Base-by-base conservation (phyloP, 2,329 filamentous ascomycete genomes). In the Penicillium polonicum region DNA sequence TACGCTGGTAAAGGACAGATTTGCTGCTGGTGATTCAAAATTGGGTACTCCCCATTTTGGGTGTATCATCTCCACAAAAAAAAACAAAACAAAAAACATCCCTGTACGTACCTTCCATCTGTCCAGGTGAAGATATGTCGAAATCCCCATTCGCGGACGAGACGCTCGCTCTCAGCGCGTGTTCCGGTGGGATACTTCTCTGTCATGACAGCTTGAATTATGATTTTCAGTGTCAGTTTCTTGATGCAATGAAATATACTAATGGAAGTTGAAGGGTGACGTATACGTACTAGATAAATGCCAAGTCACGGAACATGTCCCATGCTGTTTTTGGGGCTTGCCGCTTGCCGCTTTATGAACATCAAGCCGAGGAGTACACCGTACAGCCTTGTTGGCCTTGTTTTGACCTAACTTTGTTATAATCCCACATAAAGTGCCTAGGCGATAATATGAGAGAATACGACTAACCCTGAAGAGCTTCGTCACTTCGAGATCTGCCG, bases 81-180 rank as follows among this genome's bases (percentile, higher is more conserved):
- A 12, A 13, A 21, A 33, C 2, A 31, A 19, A 21, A 23, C 13
- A 12, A 15, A 17, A 23, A 21, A 12, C 13, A 35, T 21, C 27
- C 27, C 21, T 33, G 12, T 31, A 58, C 60, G 36, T 76, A 85
- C 83, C 82, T 80, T 48, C 79, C 72, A 69, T 87, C 84, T 2
- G 79, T 80, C 84, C 84, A 87, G 4, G 84, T 86, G 64, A 86
- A 87, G 64, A 86, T 82, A 63, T 82, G 79, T 10, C 63, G 61
- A 69, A 86, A 87, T 1, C 85, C 85, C 84, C 83, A 86, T 9
- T 78, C 77, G 38, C 76, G 75, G 9, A 87, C 84, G 59, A 83
- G 72, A 38, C 70, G 68, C 68, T 86, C 84, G 54, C 82, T 81
- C 35, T 85, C 78, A 54, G 67, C 60, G 48, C 73, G 73, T 17